Base-by-base conservation (phyloP, 352 stramenopile genomes). In the Phytopythium litorale region DNA sequence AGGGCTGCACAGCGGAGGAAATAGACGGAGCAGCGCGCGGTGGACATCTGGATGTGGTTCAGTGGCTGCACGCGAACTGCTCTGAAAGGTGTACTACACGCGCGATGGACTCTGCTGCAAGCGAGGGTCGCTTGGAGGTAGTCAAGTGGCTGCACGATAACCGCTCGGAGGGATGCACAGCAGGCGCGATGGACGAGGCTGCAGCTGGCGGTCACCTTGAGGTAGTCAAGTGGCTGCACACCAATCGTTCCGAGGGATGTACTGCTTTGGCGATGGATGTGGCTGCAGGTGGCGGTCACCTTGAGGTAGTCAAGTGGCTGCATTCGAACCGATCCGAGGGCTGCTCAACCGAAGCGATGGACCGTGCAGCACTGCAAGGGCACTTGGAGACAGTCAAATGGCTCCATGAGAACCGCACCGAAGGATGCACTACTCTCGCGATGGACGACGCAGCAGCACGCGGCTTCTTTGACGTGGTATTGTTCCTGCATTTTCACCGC, bases 291-390 rank as follows among this genome's bases (percentile, higher is more conserved):
- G 59, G 53, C 1, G 60, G 64, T 1, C 49, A 64, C 33, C 23
- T 70, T 9, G 42, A 63, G 2, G n/a, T 70, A 12, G 60, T 70
- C 3, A 21, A 64, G 23, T 71, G 65, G 65, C 35, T 71, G 12
- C 49, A 65, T 38, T 8, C 15, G 15, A 64, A 67, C 23, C 56
- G 65, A 7, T 62, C 37, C 7, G 61, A 71, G 49, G 60, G 64
- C 1, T 70, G 55, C 21, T 62, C 64, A 7, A 28, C 48, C 19
- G 7, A 18, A 28, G 46, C 60, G 5, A 65, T 71, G 56, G 19
- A 67, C 21, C 13, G 46, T 9, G 51, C 65, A 16, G 65, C 60
- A 37, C 28, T 7, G 51, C 60, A 71, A 30, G 56, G 61, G 1
- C 61, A 68, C 11, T 25, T 71, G 23, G 43, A 48, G 8, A 25